Percentiles rank a stretch among this genome's conserved stretches.
phyloP scores from a whole-genome alignment of 176 grass and related monocot species.

The Zizania latifolia region DNA sequence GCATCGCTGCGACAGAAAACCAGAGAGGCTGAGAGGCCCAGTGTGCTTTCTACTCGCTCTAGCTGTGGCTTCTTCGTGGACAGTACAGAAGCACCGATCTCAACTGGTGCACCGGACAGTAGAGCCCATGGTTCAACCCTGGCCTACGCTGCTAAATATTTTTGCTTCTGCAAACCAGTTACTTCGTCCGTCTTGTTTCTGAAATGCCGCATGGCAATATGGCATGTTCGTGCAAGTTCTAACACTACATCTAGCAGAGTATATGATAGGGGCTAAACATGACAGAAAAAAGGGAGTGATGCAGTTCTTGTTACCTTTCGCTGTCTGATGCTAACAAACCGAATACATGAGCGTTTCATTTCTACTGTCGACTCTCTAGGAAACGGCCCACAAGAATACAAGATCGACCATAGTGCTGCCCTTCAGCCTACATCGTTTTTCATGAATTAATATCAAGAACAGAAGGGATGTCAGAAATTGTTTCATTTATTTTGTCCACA shows the following conservation, averaged over 20 bases:
- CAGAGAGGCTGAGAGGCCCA: no score
- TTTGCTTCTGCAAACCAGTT: background rate
- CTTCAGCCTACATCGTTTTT: background rate
- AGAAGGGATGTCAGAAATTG: background rate
- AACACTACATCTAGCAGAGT: background rate
- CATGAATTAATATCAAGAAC: background rate
- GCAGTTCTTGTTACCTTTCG: background rate
- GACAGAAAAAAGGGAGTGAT: background rate
- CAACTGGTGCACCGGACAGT: background rate
- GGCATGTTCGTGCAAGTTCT: background rate
- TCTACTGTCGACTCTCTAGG: no score
- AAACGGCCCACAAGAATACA: background rate
- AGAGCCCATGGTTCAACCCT: background rate
- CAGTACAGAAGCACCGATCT: background rate
- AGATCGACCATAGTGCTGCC: background rate
- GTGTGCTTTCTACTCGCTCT: background rate
- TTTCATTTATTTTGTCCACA: background rate
- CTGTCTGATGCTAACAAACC: background rate
- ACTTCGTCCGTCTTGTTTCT: background rate
- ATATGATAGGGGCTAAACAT: background rate
- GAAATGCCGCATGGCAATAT: background rate
- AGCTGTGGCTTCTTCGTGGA: slow-evolving; percentile 9
- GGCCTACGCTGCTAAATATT: background rate
- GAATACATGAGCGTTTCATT: background rate
- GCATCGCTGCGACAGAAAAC: no score